phyloP scores from a whole-genome alignment of 768 basidiomycete genomes.

The Psilocybe cubensis region DNA sequence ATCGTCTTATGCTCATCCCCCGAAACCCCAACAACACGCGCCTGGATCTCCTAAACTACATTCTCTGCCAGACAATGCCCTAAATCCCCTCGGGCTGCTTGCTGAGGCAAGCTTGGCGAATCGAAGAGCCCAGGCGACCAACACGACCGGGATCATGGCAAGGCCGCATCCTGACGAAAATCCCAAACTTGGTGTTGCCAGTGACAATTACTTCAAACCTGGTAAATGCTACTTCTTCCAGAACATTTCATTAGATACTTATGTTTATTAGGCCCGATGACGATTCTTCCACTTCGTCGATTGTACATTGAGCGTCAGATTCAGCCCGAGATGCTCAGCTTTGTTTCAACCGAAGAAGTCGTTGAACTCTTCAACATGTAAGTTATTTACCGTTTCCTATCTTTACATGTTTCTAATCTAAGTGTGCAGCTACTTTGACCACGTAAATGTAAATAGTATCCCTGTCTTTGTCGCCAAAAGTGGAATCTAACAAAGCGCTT shows the following conservation, averaged over 20 bases:
- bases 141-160: conserved; percentile 42
- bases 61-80: conserved; percentile 86
- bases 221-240: conserved; percentile 45
- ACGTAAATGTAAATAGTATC: conserved; percentile 62
- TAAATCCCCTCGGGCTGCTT: conserved; percentile 91
- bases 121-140: conserved; percentile 57
- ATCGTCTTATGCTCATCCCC: conserved; percentile 21
- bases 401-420: conserved; percentile 2
- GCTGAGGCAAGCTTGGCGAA: conserved; percentile 89
- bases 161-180: conserved; percentile 39
- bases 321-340: conserved; percentile 93
- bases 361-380: conserved; percentile 90
- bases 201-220: conserved; percentile 90
- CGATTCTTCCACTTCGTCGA: conserved; percentile 80
- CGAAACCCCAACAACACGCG: conserved; percentile 23
- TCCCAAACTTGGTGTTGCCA: conserved; percentile 76
- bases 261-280: conserved; percentile 71
- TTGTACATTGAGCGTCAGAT: conserved; percentile 87
- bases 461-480: conserved; percentile 16
- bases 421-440: conserved; percentile 67
- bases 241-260: conserved; percentile 9
- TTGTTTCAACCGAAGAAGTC: conserved; percentile 88
- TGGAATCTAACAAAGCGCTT: conserved; percentile 8
- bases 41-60: conserved; percentile 85
- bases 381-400: conserved; percentile 30